phyloP scores from a whole-genome alignment of 169 alveolate species.

The Plasmodium coatneyi region DNA sequence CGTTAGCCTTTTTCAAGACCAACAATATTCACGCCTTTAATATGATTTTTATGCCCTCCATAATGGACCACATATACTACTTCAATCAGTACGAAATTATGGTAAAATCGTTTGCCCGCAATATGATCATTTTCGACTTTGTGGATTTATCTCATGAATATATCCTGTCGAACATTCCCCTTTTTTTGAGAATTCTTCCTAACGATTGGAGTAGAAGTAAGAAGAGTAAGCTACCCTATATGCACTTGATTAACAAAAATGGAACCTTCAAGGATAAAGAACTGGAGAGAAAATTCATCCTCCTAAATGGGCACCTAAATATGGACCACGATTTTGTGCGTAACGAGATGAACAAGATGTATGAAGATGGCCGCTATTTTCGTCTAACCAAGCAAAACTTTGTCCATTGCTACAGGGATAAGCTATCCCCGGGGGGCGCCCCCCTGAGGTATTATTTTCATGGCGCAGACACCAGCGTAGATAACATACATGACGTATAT shows the following conservation, averaged over 20 bases:
- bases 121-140: conserved; percentile 71
- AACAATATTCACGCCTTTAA: conserved; percentile 73
- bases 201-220: conserved; percentile 24
- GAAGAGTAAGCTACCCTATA: conserved; percentile 53
- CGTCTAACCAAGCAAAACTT: neutral
- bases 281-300: conserved; percentile 15
- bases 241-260: conserved; percentile 28
- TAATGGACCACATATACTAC: conserved; percentile 40
- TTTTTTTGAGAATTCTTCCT: conserved; percentile 67
- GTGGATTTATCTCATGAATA: conserved; percentile 71
- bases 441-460: conserved; percentile 34
- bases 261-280: conserved; percentile 26
- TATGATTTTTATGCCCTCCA: conserved; percentile 70
- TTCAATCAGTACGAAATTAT: conserved; percentile 59
- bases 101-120: conserved; percentile 67
- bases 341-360: conserved; percentile 21
- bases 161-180: conserved; percentile 50
- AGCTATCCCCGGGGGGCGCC: neutral
- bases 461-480: neutral
- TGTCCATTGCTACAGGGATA: conserved; percentile 32
- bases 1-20: conserved; percentile 36
- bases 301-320: conserved; percentile 68
- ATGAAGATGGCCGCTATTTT: conserved; percentile 36
- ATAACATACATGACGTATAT: no score
- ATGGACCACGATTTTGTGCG: conserved; percentile 33